Evolutionary conservation across 2,329 filamentous ascomycete genomes (phyloP), one percentile per base, ranked within the genome.

Genomic region (Scortechinia acanthostroma): DNA sequence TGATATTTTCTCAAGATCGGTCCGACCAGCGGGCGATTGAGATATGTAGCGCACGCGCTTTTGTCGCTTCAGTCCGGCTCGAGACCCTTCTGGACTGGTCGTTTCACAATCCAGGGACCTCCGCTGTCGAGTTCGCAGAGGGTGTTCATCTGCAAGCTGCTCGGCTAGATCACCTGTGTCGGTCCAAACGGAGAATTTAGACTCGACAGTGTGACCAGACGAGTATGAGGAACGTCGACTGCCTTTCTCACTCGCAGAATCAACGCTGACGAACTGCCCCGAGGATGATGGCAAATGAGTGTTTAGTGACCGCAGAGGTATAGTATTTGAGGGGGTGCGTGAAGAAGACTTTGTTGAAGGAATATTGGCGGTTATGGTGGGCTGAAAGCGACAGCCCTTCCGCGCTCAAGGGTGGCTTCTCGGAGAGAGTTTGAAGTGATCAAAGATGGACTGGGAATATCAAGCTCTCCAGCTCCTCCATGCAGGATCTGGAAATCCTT

Each of bases 81-180:
- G n/a, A n/a, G n/a, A n/a, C n/a, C n/a, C n/a, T n/a, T n/a, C 50
- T 58, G 57, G 51, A 23, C 51, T 58, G 51, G 51, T 50, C 48
- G 55, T 48, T 54, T 80, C 75, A 56, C 74, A 77, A 62, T 88
- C 80, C 47, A 85, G 65, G 53, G 81, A 81, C 54, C 80, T 71
- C 58, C 74, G 73, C 48, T 91, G 73, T 56, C 79, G 83, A 54
- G 81, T 77, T 54, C 79, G 82, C 53, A 95, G 74, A 48, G 89
- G 88, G 62, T 95, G 88, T 66, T 91, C 81, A n/a, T n/a, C n/a
- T 58, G 83, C 86, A 55, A 91, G 75, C 74, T 94, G 91, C 70
- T 96, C 91, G 58, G 88, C 89, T 57, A 97, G 80, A 66, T 97
- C 93, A 59, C 90, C 91, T 40, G 91, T 95, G 65, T 96, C 90